Base-by-base conservation (phyloP, 2,329 filamentous ascomycete genomes). In the Aspergillus transmontanensis region DNA sequence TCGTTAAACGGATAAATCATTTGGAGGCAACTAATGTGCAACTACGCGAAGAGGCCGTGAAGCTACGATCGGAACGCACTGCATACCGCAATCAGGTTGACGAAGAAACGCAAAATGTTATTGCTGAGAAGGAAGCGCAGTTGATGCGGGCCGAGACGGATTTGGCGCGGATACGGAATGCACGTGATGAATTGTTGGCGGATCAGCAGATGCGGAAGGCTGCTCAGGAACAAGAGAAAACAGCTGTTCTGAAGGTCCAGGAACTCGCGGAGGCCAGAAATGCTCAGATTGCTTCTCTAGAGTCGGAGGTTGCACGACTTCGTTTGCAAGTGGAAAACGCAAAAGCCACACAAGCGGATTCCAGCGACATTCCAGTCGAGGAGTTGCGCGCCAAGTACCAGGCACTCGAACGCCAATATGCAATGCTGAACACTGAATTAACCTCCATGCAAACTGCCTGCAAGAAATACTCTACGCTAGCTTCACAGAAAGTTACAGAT, bases 1-100 rank as follows among this genome's bases (percentile, higher is more conserved):
- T 96, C 10, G 93, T 97, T 69, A 94, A 92, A 76, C 89, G 93
- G 43, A 89, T 97, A 72, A 99, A 99, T 76, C 89, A 94, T 71
- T 80, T 98, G 16, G 94, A 98, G 78, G 93, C 93, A 4, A 91
- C 89, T 14, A 97, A 97, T 76, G 89, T 90, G 64, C 89, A 93
- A 68, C 78, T 98, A 34, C 88, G 90, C 41, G 91, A 96, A 75
- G 93, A 97, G 72, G 90, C 91, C 6, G 90, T 94, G 72, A 96
- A 91, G 75, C 82, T 94, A 57, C 92, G 94, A 71, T 88, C 92
- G 1, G 95, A 99, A 76, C 85, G 95, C 60, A 93, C 92, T 4
- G 84, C 89, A 12, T 97, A 93, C 76, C 90, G 93, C 59, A 87
- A 87, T 41, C 89, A 94, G 71, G 81, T 98, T 9, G 92, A 97